Evolutionary conservation across 1,284 basidiomycete species (phyloP), one percentile per base, ranked within the genome.

Genomic region (Cryptococcus jaspeensis): DNA sequence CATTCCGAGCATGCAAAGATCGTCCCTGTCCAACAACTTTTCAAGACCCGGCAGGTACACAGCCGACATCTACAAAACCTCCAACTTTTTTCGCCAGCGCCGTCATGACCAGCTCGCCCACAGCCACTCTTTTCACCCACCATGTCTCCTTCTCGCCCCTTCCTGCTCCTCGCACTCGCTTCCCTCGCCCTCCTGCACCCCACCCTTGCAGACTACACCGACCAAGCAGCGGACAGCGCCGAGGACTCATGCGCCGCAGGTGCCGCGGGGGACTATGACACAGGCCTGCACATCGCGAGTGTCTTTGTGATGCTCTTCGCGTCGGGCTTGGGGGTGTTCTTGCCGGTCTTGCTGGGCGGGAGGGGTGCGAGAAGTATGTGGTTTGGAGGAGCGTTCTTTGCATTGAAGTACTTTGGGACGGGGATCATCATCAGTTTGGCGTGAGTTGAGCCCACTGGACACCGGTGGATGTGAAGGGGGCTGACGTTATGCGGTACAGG

Each of bases 291-390:
- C 37, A 51, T 58, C n/a, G 56, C 58, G 2, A 51, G 53, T 3
- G 44, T 59, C 4, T 59, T 59, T 36, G 53, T 59, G 22, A 20
- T 59, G 4, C 53, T 59, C 4, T 28, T 51, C 12, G 53, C 53
- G 5, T 59, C 58, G 9, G 53, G 53, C 23, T 28, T 59, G 22
- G 58, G 58, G 16, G 50, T 51, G 3, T 25, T 59, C n/a, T 38
- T 55, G 18, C 58, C 58, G n/a, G 50, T 55, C 20, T 18, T 52
- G 20, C n/a, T 47, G 50, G 50, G 49, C 37, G 20, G 37, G 22
- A 45, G 42, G 36, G 18, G 25, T 15, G 36, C 20, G 40, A 9
- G 32, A 11, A 36, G 44, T 50, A 18, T 37, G 12, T 48, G 49
- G n/a, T 47, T 55, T 48, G 28, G 46, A 25, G 38, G 45, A 35